A percentile compares a stretch with the other conserved stretches of the same genome.
Evolutionary conservation across 345 rosid genomes (phyloP).

Genomic region (Rubroshorea leprosula): DNA sequence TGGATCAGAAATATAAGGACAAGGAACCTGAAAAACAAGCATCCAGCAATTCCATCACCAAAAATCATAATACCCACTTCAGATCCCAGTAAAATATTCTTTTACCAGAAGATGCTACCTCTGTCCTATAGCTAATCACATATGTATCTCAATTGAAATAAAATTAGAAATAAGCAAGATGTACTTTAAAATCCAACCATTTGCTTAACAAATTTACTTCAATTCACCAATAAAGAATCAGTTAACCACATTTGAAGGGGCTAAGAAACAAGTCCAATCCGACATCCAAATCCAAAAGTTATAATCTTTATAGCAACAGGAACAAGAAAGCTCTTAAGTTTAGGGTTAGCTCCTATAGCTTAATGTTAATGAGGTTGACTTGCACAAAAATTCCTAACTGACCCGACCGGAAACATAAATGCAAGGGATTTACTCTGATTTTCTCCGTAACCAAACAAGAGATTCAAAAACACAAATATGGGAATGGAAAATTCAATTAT

Average conservation of each 20-base stretch:
- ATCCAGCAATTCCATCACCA: conserved; percentile 1
- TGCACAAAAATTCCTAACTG: background rate
- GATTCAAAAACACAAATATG: background rate
- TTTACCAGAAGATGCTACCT: background rate
- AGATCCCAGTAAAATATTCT: background rate
- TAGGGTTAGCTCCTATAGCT: too few species aligned
- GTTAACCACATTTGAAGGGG: background rate
- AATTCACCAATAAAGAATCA: background rate
- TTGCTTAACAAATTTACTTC: too few species aligned
- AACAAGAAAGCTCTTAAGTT: too few species aligned
- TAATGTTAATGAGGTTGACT: background rate
- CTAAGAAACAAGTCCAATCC: too few species aligned
- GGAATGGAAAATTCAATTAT: background rate
- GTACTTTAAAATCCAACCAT: too few species aligned
- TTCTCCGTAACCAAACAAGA: conserved; percentile 8
- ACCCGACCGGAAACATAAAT: conserved; percentile 1
- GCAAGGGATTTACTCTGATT: conserved; percentile 4
- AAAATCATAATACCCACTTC: background rate
- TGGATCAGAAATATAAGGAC: conserved; percentile 60
- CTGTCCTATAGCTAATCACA: too few species aligned
- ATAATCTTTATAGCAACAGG: background rate
- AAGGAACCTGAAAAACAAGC: conserved; percentile 47
- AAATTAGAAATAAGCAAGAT: too few species aligned
- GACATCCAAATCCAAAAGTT: too few species aligned
- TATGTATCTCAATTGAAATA: too few species aligned